Percentiles rank a stretch among this genome's conserved stretches.
Conservation (phyloP, 495 filamentous ascomycete genomes). For the Pyronema omphalodes region DNA sequence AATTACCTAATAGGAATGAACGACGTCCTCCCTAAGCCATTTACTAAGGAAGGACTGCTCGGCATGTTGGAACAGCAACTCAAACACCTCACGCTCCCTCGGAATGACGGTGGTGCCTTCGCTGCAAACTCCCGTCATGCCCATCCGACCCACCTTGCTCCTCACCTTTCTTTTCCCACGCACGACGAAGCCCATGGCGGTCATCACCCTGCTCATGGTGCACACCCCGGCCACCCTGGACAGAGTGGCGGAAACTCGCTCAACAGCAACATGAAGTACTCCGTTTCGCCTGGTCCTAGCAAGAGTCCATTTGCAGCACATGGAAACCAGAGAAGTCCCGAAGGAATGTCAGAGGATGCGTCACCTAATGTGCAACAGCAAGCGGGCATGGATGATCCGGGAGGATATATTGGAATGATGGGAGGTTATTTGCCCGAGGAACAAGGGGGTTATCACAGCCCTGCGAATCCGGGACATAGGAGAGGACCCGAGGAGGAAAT, state of each 20-base stretch:
- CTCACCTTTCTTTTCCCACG: too few species aligned
- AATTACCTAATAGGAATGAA: constrained; percentile 63
- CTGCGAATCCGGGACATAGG: neutral
- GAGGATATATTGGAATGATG: constrained; percentile 6
- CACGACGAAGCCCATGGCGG: too few species aligned
- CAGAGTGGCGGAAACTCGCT: neutral
- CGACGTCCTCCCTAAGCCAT: constrained; percentile 90
- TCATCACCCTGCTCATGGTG: neutral
- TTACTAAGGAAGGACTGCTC: constrained; percentile 86
- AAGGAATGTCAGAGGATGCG: neutral
- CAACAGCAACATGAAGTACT: neutral
- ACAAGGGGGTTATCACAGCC: neutral
- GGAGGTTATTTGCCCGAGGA: constrained; percentile 1
- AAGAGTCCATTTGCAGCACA: neutral
- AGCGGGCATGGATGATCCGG: constrained; percentile 1
- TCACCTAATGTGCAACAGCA: neutral
- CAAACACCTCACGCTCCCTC: constrained; percentile 36
- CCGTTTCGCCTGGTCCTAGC: neutral
- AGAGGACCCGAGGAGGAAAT: constrained; percentile 3
- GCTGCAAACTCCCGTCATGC: too few species aligned
- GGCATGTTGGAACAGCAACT: constrained; percentile 82
- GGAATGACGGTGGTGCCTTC: too few species aligned
- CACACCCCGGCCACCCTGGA: neutral
- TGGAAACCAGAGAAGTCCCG: neutral
- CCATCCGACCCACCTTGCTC: too few species aligned